These are phyloP conservation scores for Aspergillus sp. DNA, from an alignment of 2,329 filamentous ascomycete genomes.

Conservation along the genomic window DNA sequence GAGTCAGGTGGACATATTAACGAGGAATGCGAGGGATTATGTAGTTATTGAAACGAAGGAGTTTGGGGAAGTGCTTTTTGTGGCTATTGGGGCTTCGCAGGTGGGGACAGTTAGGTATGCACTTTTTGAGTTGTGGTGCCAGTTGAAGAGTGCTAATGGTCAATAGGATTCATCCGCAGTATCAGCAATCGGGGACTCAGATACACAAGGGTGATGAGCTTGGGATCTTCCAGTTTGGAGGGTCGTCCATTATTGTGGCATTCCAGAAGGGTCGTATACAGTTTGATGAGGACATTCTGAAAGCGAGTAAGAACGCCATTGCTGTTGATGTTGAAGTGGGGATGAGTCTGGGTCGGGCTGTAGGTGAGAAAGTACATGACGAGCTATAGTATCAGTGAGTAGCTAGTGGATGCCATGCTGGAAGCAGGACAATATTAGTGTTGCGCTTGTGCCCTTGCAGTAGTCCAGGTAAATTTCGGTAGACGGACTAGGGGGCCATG, in stretches of 20 bases:
- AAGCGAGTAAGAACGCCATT: constrained; percentile 34
- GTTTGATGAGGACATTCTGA: constrained; percentile 43
- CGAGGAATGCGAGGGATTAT: constrained; percentile 41
- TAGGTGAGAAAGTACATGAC: background rate
- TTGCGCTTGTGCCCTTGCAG: too few relatives aligned
- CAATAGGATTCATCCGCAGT: constrained; percentile 38
- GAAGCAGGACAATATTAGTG: too few relatives aligned
- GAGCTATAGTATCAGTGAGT: too few relatives aligned
- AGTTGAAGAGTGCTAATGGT: background rate
- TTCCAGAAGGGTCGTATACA: constrained; percentile 41
- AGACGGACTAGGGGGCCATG: too few relatives aligned
- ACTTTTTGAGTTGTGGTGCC: constrained; percentile 13
- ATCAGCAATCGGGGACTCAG: constrained; percentile 29
- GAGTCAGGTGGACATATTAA: constrained; percentile 42
- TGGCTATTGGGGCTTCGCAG: constrained; percentile 45
- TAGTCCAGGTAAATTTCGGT: too few relatives aligned
- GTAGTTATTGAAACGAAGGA: constrained; percentile 41
- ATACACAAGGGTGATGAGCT: constrained; percentile 46
- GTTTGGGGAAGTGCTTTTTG: constrained; percentile 47
- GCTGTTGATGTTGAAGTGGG: constrained; percentile 44
- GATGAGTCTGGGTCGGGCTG: constrained; percentile 37
- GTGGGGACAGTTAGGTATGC: constrained; percentile 44
- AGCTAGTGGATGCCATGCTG: too few relatives aligned
- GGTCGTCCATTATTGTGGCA: constrained; percentile 45
- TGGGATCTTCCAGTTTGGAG: constrained; percentile 46